Evolutionary conservation across 306 rosid species (phyloP), one percentile per base, ranked within the genome.

Genomic region (Vigna angularis): DNA sequence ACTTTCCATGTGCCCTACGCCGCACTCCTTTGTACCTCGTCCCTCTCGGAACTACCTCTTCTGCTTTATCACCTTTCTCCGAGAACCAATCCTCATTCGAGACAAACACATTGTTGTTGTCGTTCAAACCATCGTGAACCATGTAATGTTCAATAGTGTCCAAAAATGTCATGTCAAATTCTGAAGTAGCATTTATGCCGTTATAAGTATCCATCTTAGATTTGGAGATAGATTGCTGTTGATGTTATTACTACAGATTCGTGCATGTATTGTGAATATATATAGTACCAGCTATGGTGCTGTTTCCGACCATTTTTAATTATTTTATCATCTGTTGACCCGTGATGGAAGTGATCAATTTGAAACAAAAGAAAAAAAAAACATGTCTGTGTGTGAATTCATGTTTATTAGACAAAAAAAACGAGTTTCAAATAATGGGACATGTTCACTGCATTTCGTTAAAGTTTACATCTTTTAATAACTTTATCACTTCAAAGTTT

Each of bases 1-100:
- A 62, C 24, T 62, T 62, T 62, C 68, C 68, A 34, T 32, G 45
- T 62, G 68, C 22, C 68, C 68, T 62, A 62, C 68, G 47, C 47
- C 68, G 34, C 47, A 62, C 68, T 15, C 68, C 68, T 62, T 32
- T 62, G 68, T 62, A 62, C 68, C 47, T 34, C 22, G 14, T 62
- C 68, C 68, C 36, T 34, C 5, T 62, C 0, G 14, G 24, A 62
- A 62, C 68, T 16, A 32, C 24, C 12, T 61, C 13, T 2, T 32
- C 5, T 30, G 12, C 44, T 14, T 30, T 32, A 32, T 2, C 68
- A 61, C 7, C 24, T 7, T 55, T 10, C 24, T 10, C 36, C 1
- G 15, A 7, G 16, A 57, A 24, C 36, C 34, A 22, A 24, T 11
- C 12, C 64, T 57, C 64, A 2, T 57, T 57, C 12, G n/a, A 2